These are phyloP conservation scores for Podaxis sp. DNA, from an alignment of 768 basidiomycete species.

Conservation along the genomic window DNA sequence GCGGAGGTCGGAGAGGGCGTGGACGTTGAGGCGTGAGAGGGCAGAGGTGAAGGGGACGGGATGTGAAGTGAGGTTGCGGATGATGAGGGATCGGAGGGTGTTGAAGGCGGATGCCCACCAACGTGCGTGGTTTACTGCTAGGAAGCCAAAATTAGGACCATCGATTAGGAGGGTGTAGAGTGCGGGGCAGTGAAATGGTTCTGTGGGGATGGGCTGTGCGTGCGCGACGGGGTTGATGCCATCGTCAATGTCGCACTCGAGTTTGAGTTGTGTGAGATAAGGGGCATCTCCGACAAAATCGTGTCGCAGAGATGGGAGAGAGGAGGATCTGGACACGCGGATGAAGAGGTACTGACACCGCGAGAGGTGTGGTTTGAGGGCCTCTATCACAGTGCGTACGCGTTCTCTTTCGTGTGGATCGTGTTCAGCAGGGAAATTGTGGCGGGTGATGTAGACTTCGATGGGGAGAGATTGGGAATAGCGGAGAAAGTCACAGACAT, in stretches of 20 bases:
- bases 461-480: slow-evolving; percentile 10
- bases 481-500: background rate
- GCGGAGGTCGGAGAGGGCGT: background rate
- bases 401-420: slow-evolving; percentile 3
- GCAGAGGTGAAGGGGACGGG: background rate
- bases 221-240: background rate
- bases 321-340: slow-evolving; percentile 12
- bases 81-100: background rate
- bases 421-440: background rate
- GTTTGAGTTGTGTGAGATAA: slow-evolving; percentile 10
- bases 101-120: background rate
- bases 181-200: background rate
- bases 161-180: slow-evolving; percentile 3
- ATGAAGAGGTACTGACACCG: slow-evolving; percentile 8
- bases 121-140: background rate
- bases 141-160: slow-evolving; percentile 1
- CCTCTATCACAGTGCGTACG: background rate
- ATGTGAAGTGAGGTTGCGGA: background rate
- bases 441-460: slow-evolving; percentile 8
- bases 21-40: background rate
- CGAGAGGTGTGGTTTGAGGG: slow-evolving; percentile 8
- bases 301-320: slow-evolving; percentile 12
- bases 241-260: slow-evolving; percentile 5
- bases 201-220: background rate
- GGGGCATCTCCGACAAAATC: slow-evolving; percentile 10